phyloP scores from a whole-genome alignment of 495 filamentous ascomycete species.

The Xylaria telfairii region DNA sequence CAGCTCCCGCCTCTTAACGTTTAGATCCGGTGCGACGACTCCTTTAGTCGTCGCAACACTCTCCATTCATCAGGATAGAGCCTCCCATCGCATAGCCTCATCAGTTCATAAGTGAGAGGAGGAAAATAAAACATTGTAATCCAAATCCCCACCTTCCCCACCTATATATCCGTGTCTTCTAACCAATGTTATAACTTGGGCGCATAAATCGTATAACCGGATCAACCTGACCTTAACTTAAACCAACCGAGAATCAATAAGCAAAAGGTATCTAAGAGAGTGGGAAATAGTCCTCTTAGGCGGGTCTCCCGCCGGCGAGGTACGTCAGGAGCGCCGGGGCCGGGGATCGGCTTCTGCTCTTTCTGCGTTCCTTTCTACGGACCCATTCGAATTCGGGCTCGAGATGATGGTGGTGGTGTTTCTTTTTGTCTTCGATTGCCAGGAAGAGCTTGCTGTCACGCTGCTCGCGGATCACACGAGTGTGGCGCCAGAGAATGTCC shows the following conservation, averaged over 20 bases:
- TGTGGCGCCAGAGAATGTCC: constrained; percentile 74
- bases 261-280: not conserved
- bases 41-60: not conserved
- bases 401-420: constrained; percentile 59
- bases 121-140: constrained; percentile 16
- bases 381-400: constrained; percentile 61
- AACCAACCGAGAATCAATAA: not conserved
- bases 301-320: constrained; percentile 50
- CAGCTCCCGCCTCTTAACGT: constrained; percentile 1
- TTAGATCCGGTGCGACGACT: constrained; percentile 1
- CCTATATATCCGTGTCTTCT: not conserved
- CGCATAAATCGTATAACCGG: not conserved
- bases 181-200: not conserved
- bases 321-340: constrained; percentile 54
- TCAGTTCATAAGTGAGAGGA: constrained; percentile 19
- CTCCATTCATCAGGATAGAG: constrained; percentile 11
- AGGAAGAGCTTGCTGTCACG: constrained; percentile 45
- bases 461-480: constrained; percentile 64
- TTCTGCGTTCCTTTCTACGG: constrained; percentile 63
- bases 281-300: constrained; percentile 26
- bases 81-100: constrained; percentile 8
- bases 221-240: not conserved
- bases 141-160: not conserved
- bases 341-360: constrained; percentile 49
- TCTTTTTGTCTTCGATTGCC: constrained; percentile 57